phyloP scores from a whole-genome alignment of 2,329 filamentous ascomycete species.

The Falciphora oryzae region DNA sequence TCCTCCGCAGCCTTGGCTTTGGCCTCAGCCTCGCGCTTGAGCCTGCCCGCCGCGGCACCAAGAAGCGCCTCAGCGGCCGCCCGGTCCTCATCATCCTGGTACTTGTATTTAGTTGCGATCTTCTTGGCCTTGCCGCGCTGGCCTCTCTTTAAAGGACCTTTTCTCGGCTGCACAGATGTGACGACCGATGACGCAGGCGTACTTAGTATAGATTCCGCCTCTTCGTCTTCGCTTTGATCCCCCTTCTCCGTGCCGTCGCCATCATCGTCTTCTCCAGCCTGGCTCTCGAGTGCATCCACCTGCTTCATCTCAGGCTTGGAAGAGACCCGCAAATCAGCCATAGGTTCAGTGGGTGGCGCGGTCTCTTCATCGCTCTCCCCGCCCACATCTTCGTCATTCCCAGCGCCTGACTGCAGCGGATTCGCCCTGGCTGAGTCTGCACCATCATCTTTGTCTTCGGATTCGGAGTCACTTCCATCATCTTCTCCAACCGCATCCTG shows the following conservation, averaged over 20 bases:
- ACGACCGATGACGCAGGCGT: slow-evolving; percentile 13
- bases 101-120: slow-evolving; percentile 79
- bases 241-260: slow-evolving; percentile 21
- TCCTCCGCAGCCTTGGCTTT: slow-evolving; percentile 63
- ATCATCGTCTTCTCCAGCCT: slow-evolving; percentile 16
- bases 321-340: slow-evolving; percentile 17
- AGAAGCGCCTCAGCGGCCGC: slow-evolving; percentile 77
- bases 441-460: slow-evolving; percentile 23
- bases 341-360: slow-evolving; percentile 18
- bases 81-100: slow-evolving; percentile 93
- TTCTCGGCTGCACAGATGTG: slow-evolving; percentile 35
- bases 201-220: slow-evolving; percentile 10
- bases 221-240: slow-evolving; percentile 27
- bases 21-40: slow-evolving; percentile 63
- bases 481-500: slow-evolving; percentile 19
- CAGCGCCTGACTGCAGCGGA: slow-evolving; percentile 26
- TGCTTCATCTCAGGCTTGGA: slow-evolving; percentile 20
- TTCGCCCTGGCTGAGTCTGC: slow-evolving; percentile 26
- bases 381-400: slow-evolving; percentile 20
- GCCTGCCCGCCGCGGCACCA: slow-evolving; percentile 64
- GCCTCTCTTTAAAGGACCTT: slow-evolving; percentile 56
- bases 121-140: slow-evolving; percentile 83
- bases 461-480: slow-evolving; percentile 16
- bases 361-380: slow-evolving; percentile 13
- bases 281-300: neutral